Evolutionary conservation across 306 rosid genomes (phyloP), one percentile per base, ranked within the genome.

Genomic region (Benincasa hispida): DNA sequence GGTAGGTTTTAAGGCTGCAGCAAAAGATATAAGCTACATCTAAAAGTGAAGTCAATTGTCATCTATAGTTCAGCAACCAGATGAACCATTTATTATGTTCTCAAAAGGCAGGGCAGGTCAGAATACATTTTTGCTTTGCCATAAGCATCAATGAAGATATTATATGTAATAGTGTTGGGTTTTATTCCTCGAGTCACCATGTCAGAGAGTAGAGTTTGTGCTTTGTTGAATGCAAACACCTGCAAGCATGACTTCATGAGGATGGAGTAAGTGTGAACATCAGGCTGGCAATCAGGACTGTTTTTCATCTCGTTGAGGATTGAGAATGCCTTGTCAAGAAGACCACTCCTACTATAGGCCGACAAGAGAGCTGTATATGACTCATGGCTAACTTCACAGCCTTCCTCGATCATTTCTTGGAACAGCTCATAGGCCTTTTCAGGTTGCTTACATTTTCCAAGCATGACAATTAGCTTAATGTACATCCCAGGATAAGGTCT

Each of bases 391-490:
- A 87, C 85, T 25, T 19, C 79, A 81, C 97, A 91, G 58, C 92
- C 98, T 84, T 90, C 98, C n/a, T 89, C 90, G 66, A 91, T 76
- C 96, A 91, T 94, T 78, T 85, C 88, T 80, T 85, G 84, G 81
- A 94, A 90, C 78, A 94, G 89, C 77, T 87, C 90, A 66, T 27
- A 77, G 25, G 96, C 98, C 75, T 90, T 94, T 80, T 87, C 89
- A 21, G 96, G 97, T 85, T 89, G 96, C 85, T 87, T 89, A 83
- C 98, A 94, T 84, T 91, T 93, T 62, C 98, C 97, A 82, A 93
- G 97, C 95, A 94, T 91, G 77, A 94, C 96, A 58, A 94, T 91
- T 55, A 91, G 83, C 86, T 90, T 94, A 58, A 90, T 80, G 83
- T 90, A 94, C 72, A 94, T 76, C 82, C 91, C 92, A 45, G 91